These are phyloP conservation scores for Volvariella volvacea DNA, from an alignment of 1,284 basidiomycete genomes.

Conservation along the genomic window DNA sequence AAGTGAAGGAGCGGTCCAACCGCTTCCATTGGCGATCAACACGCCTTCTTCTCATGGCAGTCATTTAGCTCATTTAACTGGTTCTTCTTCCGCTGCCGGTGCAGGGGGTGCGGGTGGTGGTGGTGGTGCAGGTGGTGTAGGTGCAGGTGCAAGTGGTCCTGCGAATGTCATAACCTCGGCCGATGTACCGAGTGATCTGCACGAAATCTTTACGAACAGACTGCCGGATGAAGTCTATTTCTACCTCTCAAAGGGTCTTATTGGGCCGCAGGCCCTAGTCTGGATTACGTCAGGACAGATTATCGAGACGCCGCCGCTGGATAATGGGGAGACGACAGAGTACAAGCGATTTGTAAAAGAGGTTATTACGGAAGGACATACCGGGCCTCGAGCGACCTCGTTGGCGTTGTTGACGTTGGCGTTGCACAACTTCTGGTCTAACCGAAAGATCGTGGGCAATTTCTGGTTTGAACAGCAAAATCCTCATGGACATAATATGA, in stretches of 20 bases:
- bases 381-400: slow-evolving; percentile 86
- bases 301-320: slow-evolving; percentile 85
- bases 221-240: slow-evolving; percentile 97
- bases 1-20: slow-evolving; percentile 84
- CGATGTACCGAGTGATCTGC: slow-evolving; percentile 87
- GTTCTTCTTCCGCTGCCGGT: no score
- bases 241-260: slow-evolving; percentile 88
- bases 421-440: slow-evolving; percentile 74
- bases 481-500: slow-evolving; percentile 41
- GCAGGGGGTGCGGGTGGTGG: no score
- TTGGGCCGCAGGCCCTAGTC: slow-evolving; percentile 83
- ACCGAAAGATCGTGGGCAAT: slow-evolving; percentile 59
- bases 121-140: no score
- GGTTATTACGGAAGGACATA: slow-evolving; percentile 88
- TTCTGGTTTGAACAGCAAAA: slow-evolving; percentile 74
- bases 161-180: slow-evolving; percentile 43
- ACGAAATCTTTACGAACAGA: slow-evolving; percentile 93
- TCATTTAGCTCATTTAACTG: slow-evolving; percentile 59
- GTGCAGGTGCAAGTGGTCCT: no score
- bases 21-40: slow-evolving; percentile 77
- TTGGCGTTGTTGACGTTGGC: slow-evolving; percentile 81
- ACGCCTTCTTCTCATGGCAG: slow-evolving; percentile 41
- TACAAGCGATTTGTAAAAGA: slow-evolving; percentile 95
- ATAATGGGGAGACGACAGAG: slow-evolving; percentile 92
- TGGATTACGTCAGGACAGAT: slow-evolving; percentile 87